A percentile compares a stretch with the other conserved stretches of the same genome.
Evolutionary conservation across 2,329 filamentous ascomycete species (phyloP).

Genomic region (Neodidymelliopsis sp.): DNA sequence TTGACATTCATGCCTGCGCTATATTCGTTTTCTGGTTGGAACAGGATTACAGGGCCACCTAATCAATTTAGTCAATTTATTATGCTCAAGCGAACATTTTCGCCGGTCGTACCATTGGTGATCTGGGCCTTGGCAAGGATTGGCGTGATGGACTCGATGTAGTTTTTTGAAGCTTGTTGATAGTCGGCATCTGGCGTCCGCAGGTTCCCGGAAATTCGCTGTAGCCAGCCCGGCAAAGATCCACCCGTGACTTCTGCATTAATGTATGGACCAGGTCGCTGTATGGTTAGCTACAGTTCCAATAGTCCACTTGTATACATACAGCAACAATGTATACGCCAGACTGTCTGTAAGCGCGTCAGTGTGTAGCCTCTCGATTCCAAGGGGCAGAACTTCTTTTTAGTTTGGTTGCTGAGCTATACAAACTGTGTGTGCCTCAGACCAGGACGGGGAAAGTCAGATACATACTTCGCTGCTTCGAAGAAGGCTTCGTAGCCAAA

Average conservation of each 20-base stretch:
- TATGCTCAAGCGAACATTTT: neutral
- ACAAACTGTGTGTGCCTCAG: too few species aligned
- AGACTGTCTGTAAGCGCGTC: too few species aligned
- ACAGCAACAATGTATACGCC: slow-evolving; percentile 76
- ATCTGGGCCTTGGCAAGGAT: slow-evolving; percentile 80
- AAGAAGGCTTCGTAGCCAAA: slow-evolving; percentile 78
- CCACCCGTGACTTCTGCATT: slow-evolving; percentile 79
- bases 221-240: slow-evolving; percentile 80
- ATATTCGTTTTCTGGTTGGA: slow-evolving; percentile 84
- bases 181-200: slow-evolving; percentile 69
- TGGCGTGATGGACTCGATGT: slow-evolving; percentile 60
- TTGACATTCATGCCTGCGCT: slow-evolving; percentile 56
- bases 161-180: slow-evolving; percentile 68
- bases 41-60: slow-evolving; percentile 73
- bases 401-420: too few species aligned
- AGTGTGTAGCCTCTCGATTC: too few species aligned
- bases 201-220: slow-evolving; percentile 67
- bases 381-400: too few species aligned
- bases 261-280: slow-evolving; percentile 71
- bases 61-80: neutral
- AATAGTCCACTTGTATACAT: slow-evolving; percentile 12
- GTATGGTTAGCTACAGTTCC: neutral
- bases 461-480: slow-evolving; percentile 71
- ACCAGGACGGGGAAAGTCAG: too few species aligned
- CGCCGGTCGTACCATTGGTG: slow-evolving; percentile 66